Base-by-base conservation (phyloP, 2,329 filamentous ascomycete species). In the Bipolaris gigantea region DNA sequence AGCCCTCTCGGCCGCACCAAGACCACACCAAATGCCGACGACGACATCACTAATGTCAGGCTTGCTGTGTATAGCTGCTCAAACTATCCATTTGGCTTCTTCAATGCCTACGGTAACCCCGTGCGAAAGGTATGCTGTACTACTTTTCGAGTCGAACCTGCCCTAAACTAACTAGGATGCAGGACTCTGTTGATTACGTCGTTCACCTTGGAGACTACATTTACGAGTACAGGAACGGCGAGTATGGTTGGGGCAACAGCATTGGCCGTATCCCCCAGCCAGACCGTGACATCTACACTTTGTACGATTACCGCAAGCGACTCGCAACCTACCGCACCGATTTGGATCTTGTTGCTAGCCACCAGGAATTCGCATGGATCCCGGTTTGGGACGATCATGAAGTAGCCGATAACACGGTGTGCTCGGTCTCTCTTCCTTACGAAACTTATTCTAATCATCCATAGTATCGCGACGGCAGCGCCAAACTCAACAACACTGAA, bases 61-160 rank as follows among this genome's bases (percentile, higher is more conserved):
- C 77, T 90, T 50, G 87, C 87, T 1, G 81, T 92, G 1, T 90
- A 87, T 69, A 89, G 86, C 2, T 90, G 88, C 76, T 81, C 79
- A 62, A 90, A 73, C 50, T 73, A 69, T 39, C 69, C 77, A 0
- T 77, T 76, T 57, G 79, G 79, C 2, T 81, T 76, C 62, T 81
- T 80, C 65, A 80, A 80, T 43, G 77, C 75, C 0, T 79, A 79
- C 36, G 78, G 78, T n/a, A 71, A 74, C 50, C 21, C 49, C 64
- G 59, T 72, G 63, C 62, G 73, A 36, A 68, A 77, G 50, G 62
- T 64, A 52, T 18, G 49, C 34, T 16, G 21, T 27, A 2, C 16
- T 5, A 16, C 15, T 23, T 33, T 9, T 21, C 1, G 16, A 6
- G 4, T 18, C 16, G 27, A 30, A 3, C 11, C 0, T n/a, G 6